These are phyloP conservation scores for Zygoascus hellenicus DNA, from an alignment of 1,139 yeast species.

Conservation along the genomic window DNA sequence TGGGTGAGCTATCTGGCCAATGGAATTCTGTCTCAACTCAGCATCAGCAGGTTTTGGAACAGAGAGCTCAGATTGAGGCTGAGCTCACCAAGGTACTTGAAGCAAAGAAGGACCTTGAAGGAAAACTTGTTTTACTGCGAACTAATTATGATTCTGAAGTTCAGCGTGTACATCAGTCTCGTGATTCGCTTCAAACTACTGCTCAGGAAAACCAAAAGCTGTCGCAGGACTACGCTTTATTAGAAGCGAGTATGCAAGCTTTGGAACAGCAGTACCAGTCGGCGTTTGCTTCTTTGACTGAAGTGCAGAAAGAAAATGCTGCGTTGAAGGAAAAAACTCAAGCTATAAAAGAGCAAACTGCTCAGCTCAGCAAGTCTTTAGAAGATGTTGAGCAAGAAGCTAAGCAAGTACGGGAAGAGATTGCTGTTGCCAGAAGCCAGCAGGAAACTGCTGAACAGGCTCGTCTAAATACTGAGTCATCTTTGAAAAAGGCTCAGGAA, in stretches of 20 bases:
- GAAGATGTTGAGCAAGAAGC: conserved; percentile 48
- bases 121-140: conserved; percentile 59
- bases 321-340: conserved; percentile 61
- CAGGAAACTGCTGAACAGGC: conserved; percentile 47
- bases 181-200: conserved; percentile 51
- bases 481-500: not conserved
- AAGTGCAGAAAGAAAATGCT: conserved; percentile 61
- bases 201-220: conserved; percentile 67
- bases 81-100: conserved; percentile 63
- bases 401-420: conserved; percentile 56
- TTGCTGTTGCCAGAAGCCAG: conserved; percentile 64
- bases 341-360: conserved; percentile 58
- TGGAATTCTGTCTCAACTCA: conserved; percentile 72
- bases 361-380: conserved; percentile 52
- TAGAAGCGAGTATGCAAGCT: conserved; percentile 77
- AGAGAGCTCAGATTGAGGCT: conserved; percentile 67
- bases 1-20: conserved; percentile 83
- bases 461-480: conserved; percentile 36
- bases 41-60: conserved; percentile 62
- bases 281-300: conserved; percentile 54
- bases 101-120: conserved; percentile 65
- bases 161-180: conserved; percentile 56
- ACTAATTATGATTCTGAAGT: conserved; percentile 75
- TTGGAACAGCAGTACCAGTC: conserved; percentile 62
- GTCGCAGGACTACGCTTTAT: conserved; percentile 66